Base-by-base conservation (phyloP, 148 eudicot species). In the Amaranthus palmeri region DNA sequence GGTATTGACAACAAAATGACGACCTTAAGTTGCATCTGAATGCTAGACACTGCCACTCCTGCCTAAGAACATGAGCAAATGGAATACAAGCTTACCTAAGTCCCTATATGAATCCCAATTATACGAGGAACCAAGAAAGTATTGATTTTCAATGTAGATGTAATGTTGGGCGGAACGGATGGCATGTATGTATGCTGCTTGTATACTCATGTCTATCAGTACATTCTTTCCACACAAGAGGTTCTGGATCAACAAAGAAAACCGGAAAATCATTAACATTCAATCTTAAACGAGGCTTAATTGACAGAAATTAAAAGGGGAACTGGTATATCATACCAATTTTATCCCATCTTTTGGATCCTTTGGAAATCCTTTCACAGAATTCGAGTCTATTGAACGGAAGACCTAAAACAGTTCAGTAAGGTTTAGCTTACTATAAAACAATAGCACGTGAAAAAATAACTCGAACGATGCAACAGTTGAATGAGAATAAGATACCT, bases 321-420 rank as follows among this genome's bases (percentile, higher is more conserved):
- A 77, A 46, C 25, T 69, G 40, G 69, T 44, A 8, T 62, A 44
- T 54, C 79, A 81, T 51, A 83, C 97, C 90, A 59, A 80, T 72
- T 61, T 71, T 59, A 85, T 78, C 52, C 88, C 93, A 11, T 95
- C 97, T 80, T 82, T 85, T 11, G 96, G 93, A 77, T 91, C 86
- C 79, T 89, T 89, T 3, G 98, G 93, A 83, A 95, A 95, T 68
- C 88, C 90, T 81, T 80, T 95, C 51, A 89, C 97, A 2, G 98
- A 91, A 76, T 85, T 87, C 65, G 98, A 95, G 80, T 95, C 98
- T 64, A 95, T 91, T n/a, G 98, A 95, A 53, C 98, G 98, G 58
- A 95, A 95, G 9, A 95, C 73, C 98, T 95, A 73, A 8, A 50
- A 74, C 18, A 8, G 18, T 36, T 42, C 25, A 53, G 71, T 43